Conservation (phyloP, 1,139 yeast genomes). For the Taphrina communis region DNA sequence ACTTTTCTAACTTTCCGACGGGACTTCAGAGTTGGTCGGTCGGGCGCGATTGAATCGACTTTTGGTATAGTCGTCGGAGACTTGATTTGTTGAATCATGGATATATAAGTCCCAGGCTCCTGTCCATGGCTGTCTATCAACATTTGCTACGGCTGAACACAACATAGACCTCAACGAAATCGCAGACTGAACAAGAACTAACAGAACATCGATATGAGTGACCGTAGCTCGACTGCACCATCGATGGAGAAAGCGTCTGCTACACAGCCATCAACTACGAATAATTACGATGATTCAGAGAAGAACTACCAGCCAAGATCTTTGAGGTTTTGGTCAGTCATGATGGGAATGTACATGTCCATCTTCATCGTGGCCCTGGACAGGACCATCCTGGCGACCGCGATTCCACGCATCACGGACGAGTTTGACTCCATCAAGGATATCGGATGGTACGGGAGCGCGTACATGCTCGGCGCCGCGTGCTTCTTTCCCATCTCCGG, state of each 20-base stretch:
- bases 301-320: not conserved
- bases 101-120: no score
- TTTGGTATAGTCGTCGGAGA: no score
- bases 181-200: no score
- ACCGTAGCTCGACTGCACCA: not conserved
- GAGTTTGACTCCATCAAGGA: conserved; percentile 6
- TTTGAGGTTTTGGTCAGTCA: not conserved
- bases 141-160: no score
- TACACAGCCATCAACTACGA: not conserved
- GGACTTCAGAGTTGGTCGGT: not conserved
- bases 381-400: conserved; percentile 5
- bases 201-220: not conserved
- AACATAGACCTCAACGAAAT: no score
- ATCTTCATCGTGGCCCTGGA: conserved; percentile 7
- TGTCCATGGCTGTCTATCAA: no score
- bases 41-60: no score
- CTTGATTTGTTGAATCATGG: no score
- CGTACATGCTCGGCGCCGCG: conserved; percentile 4
- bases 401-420: not conserved
- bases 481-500: conserved; percentile 61
- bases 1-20: conserved; percentile 6
- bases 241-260: not conserved
- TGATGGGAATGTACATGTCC: not conserved
- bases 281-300: not conserved
- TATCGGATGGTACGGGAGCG: conserved; percentile 6